Percentiles rank a stretch among this genome's conserved stretches.
phyloP scores from a whole-genome alignment of 139 green algal genomes.

The Raphidocelis subcapitata region DNA sequence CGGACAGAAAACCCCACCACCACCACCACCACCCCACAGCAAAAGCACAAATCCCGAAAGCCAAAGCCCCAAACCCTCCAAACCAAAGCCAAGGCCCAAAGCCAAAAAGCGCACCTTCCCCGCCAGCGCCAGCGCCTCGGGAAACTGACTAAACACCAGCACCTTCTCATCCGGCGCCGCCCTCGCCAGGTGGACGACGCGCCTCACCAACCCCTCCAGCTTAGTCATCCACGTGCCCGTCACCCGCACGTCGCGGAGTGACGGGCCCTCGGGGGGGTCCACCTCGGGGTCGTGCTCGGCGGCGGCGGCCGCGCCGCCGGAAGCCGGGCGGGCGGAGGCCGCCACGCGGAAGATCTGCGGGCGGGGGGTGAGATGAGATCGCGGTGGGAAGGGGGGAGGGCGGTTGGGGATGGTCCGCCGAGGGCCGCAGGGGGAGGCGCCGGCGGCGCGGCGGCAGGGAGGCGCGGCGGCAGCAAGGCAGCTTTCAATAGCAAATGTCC shows the following conservation, averaged over 20 bases:
- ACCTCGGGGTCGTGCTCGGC: conserved; percentile 26
- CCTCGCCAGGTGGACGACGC: conserved; percentile 1
- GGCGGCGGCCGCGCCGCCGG: too few species aligned
- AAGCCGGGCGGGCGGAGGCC: not conserved
- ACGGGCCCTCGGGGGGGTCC: conserved; percentile 28
- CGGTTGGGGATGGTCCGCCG: too few species aligned
- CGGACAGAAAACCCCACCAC: too few species aligned
- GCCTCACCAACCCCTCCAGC: not conserved
- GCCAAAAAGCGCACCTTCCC: conserved; percentile 35
- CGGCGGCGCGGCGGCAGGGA: too few species aligned
- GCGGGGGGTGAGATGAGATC: conserved; percentile 3
- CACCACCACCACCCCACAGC: too few species aligned
- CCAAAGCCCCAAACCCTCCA: conserved; percentile 17
- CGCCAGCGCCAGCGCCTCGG: conserved; percentile 52
- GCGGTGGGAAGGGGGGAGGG: too few species aligned
- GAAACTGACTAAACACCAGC: conserved; percentile 60
- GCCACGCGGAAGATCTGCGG: conserved; percentile 31
- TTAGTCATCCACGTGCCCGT: conserved; percentile 29
- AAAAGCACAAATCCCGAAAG: conserved; percentile 18
- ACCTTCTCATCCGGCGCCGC: not conserved
- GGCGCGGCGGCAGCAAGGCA: too few species aligned
- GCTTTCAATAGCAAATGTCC: too few species aligned
- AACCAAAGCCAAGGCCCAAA: conserved; percentile 21
- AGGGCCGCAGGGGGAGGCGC: too few species aligned
- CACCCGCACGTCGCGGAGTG: conserved; percentile 23